Base-by-base conservation (phyloP, 2,329 filamentous ascomycete genomes). In the Aspergillus cejpii region DNA sequence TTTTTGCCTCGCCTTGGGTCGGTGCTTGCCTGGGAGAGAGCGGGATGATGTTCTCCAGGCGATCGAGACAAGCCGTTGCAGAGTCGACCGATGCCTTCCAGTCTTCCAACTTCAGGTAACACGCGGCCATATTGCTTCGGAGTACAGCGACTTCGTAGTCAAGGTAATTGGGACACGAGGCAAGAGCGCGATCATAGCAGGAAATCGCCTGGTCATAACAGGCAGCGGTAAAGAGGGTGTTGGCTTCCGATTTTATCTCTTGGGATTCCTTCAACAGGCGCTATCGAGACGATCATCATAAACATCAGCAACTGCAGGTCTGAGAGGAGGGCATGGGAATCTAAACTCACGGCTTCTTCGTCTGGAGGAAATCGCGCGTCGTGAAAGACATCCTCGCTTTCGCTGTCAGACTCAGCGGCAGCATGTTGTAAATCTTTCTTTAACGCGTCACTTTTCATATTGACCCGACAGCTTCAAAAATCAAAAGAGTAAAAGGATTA, bases 131-230 rank as follows among this genome's bases (percentile, higher is more conserved):
- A 70, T 97, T 97, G 63, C 85, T 89, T 47, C 84, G 81, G 5
- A 97, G 74, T 7, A 97, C 87, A 20, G 90, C 88, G 50, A 91
- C 75, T 56, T 95, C 88, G 69, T 87, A 95, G 63, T 91, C 82
- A 20, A 94, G 78, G 63, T 94, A 94, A 52, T 80, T 83, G 1
- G 91, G 91, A 58, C 87, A 90, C 6, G 82, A 78, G 10, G 80
- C 75, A 2, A 94, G 74, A 17, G 92, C 90, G 53, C 84, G 80
- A 58, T 89, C 84, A 69, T 97, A 97, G 49, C 79, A 84, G 54
- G 82, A 78, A 50, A 97, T 83, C 31, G 91, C 91, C 50, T 84
- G 81, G 44, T 83, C 78, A 67, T 85, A 92, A 50, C 82, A 79
- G 33, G 79, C 78, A 2, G 79, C 76, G 1, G 77, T 73, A 68